Evolutionary conservation across 1,284 basidiomycete species (phyloP).

Genomic region (Marasmius tenuissimus): DNA sequence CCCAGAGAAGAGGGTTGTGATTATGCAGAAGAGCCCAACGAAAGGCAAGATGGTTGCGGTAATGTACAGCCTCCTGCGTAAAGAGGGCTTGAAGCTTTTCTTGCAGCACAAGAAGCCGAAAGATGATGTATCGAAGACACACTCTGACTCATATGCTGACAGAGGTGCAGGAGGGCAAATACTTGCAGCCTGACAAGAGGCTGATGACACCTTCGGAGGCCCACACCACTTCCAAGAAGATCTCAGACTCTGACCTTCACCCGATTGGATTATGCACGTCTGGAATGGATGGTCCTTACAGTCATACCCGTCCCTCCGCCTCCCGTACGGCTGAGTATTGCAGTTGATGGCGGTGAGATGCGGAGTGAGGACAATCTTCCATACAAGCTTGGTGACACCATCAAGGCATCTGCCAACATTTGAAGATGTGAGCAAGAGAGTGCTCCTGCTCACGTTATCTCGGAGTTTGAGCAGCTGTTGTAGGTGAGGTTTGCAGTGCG

Average conservation of each 20-base stretch:
- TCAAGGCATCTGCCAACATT: conserved; percentile 93
- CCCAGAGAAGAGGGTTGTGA: conserved; percentile 82
- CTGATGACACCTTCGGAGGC: too few relatives aligned
- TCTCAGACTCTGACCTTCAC: too few relatives aligned
- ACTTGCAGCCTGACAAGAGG: conserved; percentile 88
- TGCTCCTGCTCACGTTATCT: conserved; percentile 93
- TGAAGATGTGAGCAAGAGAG: conserved; percentile 95
- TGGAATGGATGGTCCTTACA: too few relatives aligned
- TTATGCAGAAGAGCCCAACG: conserved; percentile 76
- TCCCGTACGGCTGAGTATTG: too few relatives aligned
- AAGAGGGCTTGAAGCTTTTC: conserved; percentile 95
- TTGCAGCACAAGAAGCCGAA: conserved; percentile 94
- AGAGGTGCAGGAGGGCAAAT: conserved; percentile 69
- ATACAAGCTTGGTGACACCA: conserved; percentile 97
- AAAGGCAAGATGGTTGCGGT: conserved; percentile 95
- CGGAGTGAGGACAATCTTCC: too few relatives aligned
- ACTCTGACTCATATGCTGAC: conserved; percentile 17
- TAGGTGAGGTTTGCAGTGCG: conserved; percentile 53
- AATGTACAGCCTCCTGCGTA: conserved; percentile 90
- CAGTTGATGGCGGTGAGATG: too few relatives aligned
- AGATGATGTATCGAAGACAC: conserved; percentile 58
- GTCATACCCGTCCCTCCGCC: too few relatives aligned
- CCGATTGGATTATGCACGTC: too few relatives aligned
- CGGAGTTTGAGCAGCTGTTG: conserved; percentile 94
- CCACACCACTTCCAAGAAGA: too few relatives aligned